Percentiles rank a stretch among this genome's conserved stretches.
Conservation (phyloP, 106 monocot genomes). For the Posidonia australis region DNA sequence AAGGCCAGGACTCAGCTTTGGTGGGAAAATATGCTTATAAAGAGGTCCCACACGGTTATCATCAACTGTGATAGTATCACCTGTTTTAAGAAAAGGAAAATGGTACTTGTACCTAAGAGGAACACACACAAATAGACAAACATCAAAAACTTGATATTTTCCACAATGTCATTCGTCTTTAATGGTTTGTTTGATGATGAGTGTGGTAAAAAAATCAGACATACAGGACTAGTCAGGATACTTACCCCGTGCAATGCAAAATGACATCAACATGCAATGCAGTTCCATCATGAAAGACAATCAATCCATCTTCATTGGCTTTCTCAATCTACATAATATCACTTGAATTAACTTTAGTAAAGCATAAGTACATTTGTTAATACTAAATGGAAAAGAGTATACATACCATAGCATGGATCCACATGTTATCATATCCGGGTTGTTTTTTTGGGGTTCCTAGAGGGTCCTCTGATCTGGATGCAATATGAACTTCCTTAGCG, state of each 20-base stretch:
- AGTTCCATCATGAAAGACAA: constrained; percentile 23
- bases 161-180: background rate
- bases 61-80: constrained; percentile 60
- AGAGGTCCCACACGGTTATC: constrained; percentile 86
- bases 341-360: background rate
- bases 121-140: background rate
- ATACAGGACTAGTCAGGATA: background rate
- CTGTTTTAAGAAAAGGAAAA: constrained; percentile 68
- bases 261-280: constrained; percentile 59
- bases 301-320: constrained; percentile 19
- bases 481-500: constrained; percentile 91
- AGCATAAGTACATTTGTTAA: no score
- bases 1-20: constrained; percentile 48
- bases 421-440: constrained; percentile 72
- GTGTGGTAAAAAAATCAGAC: background rate
- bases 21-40: constrained; percentile 89
- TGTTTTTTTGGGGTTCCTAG: constrained; percentile 22
- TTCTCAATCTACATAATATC: constrained; percentile 41
- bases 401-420: constrained; percentile 84
- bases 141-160: background rate
- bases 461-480: constrained; percentile 34
- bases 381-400: background rate
- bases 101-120: constrained; percentile 72
- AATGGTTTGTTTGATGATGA: background rate
- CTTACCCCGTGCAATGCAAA: constrained; percentile 96